Base-by-base conservation (phyloP, 2,329 filamentous ascomycete genomes). In the Fusarium pseudonygamai region DNA sequence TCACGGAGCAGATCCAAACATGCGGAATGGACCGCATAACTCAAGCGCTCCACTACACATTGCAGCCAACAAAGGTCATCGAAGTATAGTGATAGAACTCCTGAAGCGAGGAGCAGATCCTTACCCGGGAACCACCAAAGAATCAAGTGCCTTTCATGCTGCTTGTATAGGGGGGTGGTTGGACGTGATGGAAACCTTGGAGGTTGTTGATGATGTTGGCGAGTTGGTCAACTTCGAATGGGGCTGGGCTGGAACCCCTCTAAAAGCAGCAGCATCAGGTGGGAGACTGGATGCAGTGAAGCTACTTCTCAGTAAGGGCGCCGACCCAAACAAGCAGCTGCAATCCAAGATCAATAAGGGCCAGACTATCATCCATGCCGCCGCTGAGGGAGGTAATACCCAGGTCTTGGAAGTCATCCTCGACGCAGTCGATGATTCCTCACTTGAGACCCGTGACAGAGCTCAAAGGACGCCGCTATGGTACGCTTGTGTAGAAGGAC, bases 221-320 rank as follows among this genome's bases (percentile, higher is more conserved):
- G 65, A 72, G n/a, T 34, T 74, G 39, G 37, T 72, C 50, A 68
- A 70, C 40, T 72, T 75, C 13, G 69, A 75, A 52, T 75, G 71
- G 71, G 71, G 69, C 7, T 66, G 62, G 63, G 64, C 61, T 34
- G 69, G 63, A 24, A 68, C 60, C 16, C 69, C 69, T 13, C 37
- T 75, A 26, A 39, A 67, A 6, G 60, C 67, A 45, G 69, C 69
- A 5, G 55, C 62, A 24, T 62, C 69, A 24, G 69, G 65, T 24
- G 65, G 69, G 5, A 60, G 47, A 15, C 39, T 70, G 18, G 60
- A 72, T 36, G 46, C 43, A 13, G 62, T 66, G 9, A 28, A 71
- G 40, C 24, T 74, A 12, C 50, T 74, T 13, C 69, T 74, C 14
- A 30, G 47, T 20, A 66, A 64, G 18, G 71, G 73, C 5, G 69